Evolutionary conservation across 1,284 basidiomycete genomes (phyloP), one percentile per base, ranked within the genome.

Genomic region (Rhodofomes roseus): DNA sequence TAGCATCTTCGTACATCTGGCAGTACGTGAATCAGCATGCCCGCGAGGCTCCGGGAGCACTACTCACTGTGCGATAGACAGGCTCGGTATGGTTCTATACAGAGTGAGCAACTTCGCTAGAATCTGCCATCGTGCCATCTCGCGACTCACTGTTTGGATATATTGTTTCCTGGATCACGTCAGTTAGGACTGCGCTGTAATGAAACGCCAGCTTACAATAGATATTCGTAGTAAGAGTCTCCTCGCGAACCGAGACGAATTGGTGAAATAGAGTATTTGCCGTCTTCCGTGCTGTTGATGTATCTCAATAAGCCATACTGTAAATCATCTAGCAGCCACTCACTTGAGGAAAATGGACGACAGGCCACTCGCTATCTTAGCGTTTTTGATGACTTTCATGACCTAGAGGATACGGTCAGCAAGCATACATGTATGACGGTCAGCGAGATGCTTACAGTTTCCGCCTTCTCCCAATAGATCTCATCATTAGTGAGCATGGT

Each of bases 171-270:
- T 91, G 63, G 11, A 25, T 27, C 25, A 11, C 43, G 39, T 59
- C 14, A 62, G 56, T 22, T 67, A 23, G 37, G n/a, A 25, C 6
- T 6, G 54, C 11, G 9, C 18, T 23, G 12, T 5, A 23, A 25
- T 16, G 11, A n/a, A 39, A 54, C 22, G 50, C 37, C 16, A n/a
- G 71, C 87, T 76, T 61, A 91, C 85, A 95, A 68, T 29, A 97
- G 79, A 70, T 96, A 96, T 74, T 98, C 96, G 72, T 97, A 98
- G 76, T 90, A 98, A 4, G 93, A 96, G 74, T 98, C 96, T 23
- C 92, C 96, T 31, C 96, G 83, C 18, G 94, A 96, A 9, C 96
- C 96, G 16, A 98, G 81, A 9, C 96, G 87, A 62, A 98, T 92
- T 40, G 90, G 85, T 22, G 89, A 87, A 11, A 85, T 76, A 36